Percentiles rank a stretch among this genome's conserved stretches.
These are phyloP conservation scores for Sporothrix euskadiensis DNA, from an alignment of 2,329 filamentous ascomycete species.

Conservation along the genomic window DNA sequence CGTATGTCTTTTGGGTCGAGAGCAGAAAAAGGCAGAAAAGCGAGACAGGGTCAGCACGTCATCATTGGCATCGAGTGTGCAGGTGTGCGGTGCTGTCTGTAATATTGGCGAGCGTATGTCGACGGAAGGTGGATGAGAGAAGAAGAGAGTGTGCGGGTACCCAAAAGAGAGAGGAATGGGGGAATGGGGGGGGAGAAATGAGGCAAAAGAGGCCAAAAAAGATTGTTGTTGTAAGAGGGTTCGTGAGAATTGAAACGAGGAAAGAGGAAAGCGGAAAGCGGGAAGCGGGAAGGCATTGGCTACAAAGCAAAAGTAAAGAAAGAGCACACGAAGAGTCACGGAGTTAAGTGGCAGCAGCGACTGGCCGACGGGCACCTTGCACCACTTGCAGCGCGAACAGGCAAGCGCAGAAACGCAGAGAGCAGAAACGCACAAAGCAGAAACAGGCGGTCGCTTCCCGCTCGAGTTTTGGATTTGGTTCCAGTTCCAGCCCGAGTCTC, in stretches of 20 bases:
- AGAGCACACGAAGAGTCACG: background rate
- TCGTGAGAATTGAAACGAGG: constrained; percentile 21
- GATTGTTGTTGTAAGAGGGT: background rate
- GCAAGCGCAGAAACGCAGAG: constrained; percentile 17
- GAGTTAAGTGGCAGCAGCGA: background rate
- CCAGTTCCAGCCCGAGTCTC: constrained; percentile 25
- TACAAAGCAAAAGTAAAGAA: background rate
- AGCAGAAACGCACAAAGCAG: constrained; percentile 8
- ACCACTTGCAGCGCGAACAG: background rate
- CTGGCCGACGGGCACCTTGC: background rate
- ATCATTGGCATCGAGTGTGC: constrained; percentile 7
- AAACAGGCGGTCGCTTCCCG: constrained; percentile 21
- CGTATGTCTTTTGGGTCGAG: background rate
- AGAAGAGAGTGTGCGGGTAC: background rate
- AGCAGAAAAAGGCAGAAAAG: background rate
- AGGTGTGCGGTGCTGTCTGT: background rate
- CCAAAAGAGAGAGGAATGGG: background rate
- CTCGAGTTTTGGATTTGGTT: constrained; percentile 27
- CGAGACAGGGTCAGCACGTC: constrained; percentile 9
- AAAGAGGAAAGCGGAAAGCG: background rate
- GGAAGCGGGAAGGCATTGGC: constrained; percentile 4
- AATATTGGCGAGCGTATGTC: background rate
- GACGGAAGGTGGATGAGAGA: background rate
- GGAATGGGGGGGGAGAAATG: background rate
- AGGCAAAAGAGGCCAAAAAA: background rate